Evolutionary conservation across 108 stramenopile genomes (phyloP).

Genomic region (Aurantiochytrium sp.): DNA sequence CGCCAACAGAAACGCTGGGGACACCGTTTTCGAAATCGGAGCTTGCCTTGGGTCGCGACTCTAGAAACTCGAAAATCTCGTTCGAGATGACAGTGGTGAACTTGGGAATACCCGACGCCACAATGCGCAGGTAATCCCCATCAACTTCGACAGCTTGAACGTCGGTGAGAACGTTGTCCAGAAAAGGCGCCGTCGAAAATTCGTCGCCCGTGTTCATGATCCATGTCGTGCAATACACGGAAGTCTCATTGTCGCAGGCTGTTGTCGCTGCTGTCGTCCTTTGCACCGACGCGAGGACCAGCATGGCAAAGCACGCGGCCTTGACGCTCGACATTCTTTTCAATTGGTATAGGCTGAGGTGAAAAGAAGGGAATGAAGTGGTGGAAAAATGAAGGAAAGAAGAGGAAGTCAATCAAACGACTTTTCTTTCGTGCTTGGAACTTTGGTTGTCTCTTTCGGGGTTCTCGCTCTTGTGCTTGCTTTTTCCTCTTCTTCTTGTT

Average conservation of each 20-base stretch:
- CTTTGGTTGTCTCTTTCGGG: too few species aligned
- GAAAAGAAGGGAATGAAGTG: too few species aligned
- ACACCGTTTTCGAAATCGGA: background rate
- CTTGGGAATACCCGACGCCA: background rate
- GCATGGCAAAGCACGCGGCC: too few species aligned
- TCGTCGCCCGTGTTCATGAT: background rate
- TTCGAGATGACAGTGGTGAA: background rate
- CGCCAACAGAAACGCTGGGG: background rate
- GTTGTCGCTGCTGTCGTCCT: background rate
- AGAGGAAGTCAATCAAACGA: too few species aligned
- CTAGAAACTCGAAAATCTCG: background rate
- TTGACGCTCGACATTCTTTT: too few species aligned
- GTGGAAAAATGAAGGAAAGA: too few species aligned
- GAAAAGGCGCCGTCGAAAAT: background rate
- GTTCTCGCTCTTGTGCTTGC: too few species aligned
- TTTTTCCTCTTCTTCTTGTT: too few species aligned
- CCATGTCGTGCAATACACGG: background rate
- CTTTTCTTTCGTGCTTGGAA: too few species aligned
- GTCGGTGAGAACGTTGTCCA: background rate
- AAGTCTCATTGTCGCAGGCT: background rate
- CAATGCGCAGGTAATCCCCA: background rate
- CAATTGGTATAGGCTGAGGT: too few species aligned
- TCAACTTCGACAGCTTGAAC: background rate
- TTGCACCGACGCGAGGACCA: too few species aligned
- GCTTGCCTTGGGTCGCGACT: background rate